Evolutionary conservation across 2,329 filamentous ascomycete genomes (phyloP).

Genomic region (Talaromyces sp.): DNA sequence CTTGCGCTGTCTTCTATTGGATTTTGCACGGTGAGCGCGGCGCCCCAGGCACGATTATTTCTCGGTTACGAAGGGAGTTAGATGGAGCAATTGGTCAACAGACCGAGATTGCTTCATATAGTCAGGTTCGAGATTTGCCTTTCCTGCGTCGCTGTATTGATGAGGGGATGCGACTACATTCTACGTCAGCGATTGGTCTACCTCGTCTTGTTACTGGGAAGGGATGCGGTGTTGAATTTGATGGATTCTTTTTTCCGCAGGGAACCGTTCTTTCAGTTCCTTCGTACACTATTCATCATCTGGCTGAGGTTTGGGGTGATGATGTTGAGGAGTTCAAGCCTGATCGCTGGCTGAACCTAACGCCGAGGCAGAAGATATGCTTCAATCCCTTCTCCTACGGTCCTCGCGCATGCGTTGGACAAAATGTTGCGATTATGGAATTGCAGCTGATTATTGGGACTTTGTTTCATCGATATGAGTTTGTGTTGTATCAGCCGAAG

Average conservation of each 20-base stretch:
- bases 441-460: slow-evolving; percentile 42
- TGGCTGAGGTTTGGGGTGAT: slow-evolving; percentile 44
- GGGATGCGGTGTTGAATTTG: slow-evolving; percentile 16
- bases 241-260: slow-evolving; percentile 22
- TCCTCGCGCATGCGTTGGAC: slow-evolving; percentile 46
- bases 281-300: slow-evolving; percentile 46
- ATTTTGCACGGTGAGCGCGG: slow-evolving; percentile 30
- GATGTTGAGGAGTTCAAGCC: slow-evolving; percentile 45
- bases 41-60: slow-evolving; percentile 16
- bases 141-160: slow-evolving; percentile 35
- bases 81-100: slow-evolving; percentile 23
- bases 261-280: slow-evolving; percentile 44
- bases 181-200: slow-evolving; percentile 29
- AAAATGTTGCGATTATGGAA: slow-evolving; percentile 49
- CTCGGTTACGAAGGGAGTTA: slow-evolving; percentile 22
- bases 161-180: slow-evolving; percentile 35
- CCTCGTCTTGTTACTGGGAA: slow-evolving; percentile 28
- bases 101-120: slow-evolving; percentile 13
- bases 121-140: slow-evolving; percentile 29
- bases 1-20: slow-evolving; percentile 27
- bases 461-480: slow-evolving; percentile 26
- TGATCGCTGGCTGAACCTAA: slow-evolving; percentile 36
- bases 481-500: slow-evolving; percentile 16
- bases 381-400: slow-evolving; percentile 49
- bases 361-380: slow-evolving; percentile 34